These are phyloP conservation scores for Globisporangium middletonii DNA, from an alignment of 352 stramenopile genomes.

Conservation along the genomic window DNA sequence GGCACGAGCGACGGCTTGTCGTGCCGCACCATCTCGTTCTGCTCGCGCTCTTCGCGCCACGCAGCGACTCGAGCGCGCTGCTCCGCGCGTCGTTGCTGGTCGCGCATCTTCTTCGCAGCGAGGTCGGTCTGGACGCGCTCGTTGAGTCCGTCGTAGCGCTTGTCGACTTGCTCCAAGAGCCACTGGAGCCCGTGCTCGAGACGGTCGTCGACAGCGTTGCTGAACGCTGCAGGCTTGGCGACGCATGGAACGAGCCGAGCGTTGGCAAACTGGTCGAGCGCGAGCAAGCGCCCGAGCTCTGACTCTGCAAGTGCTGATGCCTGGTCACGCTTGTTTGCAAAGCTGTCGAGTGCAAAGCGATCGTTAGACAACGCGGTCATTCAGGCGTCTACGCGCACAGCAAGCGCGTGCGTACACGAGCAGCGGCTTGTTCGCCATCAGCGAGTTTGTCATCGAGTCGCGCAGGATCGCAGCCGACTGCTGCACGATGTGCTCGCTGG, in stretches of 20 bases:
- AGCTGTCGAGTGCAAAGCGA: constrained; percentile 23
- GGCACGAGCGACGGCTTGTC: constrained; percentile 26
- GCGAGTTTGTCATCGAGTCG: constrained; percentile 43
- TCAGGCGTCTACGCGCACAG: neutral
- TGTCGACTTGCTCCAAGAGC: constrained; percentile 64
- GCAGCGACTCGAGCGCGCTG: constrained; percentile 54
- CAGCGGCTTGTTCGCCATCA: constrained; percentile 57
- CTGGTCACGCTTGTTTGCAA: constrained; percentile 76
- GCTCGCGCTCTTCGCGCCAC: constrained; percentile 75
- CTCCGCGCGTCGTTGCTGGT: constrained; percentile 46
- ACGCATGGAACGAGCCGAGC: constrained; percentile 46
- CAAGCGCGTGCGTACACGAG: constrained; percentile 40
- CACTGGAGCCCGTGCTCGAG: constrained; percentile 62
- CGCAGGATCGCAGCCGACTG: constrained; percentile 44
- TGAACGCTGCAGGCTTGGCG: constrained; percentile 51
- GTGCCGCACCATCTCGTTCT: constrained; percentile 46
- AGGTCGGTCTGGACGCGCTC: constrained; percentile 44
- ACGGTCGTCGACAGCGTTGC: constrained; percentile 47
- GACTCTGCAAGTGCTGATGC: constrained; percentile 28
- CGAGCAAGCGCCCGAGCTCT: constrained; percentile 28
- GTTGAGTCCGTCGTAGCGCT: constrained; percentile 38
- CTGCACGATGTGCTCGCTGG: constrained; percentile 33
- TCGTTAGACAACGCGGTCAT: neutral
- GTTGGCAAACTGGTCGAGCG: constrained; percentile 29
- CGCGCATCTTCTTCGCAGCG: constrained; percentile 46